phyloP scores from a whole-genome alignment of 2,329 filamentous ascomycete species.

The Didymellaceae sp. region DNA sequence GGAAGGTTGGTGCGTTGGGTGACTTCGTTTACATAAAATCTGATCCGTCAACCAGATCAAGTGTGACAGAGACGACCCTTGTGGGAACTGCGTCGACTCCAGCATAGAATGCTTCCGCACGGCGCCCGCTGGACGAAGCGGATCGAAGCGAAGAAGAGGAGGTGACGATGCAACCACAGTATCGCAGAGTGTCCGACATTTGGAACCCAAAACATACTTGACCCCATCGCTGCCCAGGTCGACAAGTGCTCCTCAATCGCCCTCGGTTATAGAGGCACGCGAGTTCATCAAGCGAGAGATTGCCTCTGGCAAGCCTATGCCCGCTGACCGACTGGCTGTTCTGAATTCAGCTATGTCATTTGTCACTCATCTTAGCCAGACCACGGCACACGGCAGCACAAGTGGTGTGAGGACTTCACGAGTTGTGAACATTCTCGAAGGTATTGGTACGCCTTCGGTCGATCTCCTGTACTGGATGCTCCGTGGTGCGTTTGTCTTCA shows the following conservation, averaged over 20 bases:
- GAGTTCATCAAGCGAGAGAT: constrained; percentile 26
- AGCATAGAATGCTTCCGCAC: constrained; percentile 30
- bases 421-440: constrained; percentile 18
- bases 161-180: background rate
- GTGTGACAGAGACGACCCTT: constrained; percentile 33
- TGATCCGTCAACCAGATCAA: constrained; percentile 7
- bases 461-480: constrained; percentile 30
- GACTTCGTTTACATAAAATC: background rate
- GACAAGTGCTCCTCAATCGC: constrained; percentile 19
- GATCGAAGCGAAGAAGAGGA: constrained; percentile 16
- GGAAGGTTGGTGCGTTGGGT: background rate
- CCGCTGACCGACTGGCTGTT: constrained; percentile 22
- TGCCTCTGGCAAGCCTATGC: constrained; percentile 14
- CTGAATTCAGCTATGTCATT: constrained; percentile 27
- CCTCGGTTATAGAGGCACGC: constrained; percentile 23
- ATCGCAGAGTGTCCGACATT: constrained; percentile 1
- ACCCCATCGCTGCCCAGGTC: constrained; percentile 14
- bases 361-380: constrained; percentile 21
- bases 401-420: background rate
- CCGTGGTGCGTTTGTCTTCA: constrained; percentile 15
- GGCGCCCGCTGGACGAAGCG: constrained; percentile 2
- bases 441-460: constrained; percentile 15
- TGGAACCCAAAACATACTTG: constrained; percentile 5
- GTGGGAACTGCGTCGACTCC: constrained; percentile 31
- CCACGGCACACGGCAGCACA: background rate